Evolutionary conservation across 78 protist species (phyloP).

Genomic region (Speleostelium caveatum): DNA sequence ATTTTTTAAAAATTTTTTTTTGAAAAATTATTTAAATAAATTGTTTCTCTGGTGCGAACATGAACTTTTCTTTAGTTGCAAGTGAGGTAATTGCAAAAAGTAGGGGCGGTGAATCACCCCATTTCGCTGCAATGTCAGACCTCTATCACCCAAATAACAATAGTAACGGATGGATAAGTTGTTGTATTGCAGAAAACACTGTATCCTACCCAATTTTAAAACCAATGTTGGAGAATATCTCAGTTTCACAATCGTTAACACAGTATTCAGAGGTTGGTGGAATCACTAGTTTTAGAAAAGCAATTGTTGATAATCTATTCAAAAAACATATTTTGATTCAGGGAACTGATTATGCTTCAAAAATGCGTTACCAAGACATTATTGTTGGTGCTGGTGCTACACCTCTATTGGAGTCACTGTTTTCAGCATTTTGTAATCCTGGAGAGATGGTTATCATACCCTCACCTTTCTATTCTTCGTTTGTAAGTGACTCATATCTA

Average conservation of each 20-base stretch:
- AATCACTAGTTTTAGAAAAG: background rate
- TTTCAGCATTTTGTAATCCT: constrained; percentile 12
- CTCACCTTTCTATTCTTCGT: constrained; percentile 64
- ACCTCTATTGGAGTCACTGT: constrained; percentile 20
- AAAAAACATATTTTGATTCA: too few relatives aligned
- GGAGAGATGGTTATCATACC: constrained; percentile 43
- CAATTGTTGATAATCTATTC: background rate
- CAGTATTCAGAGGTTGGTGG: constrained; percentile 60
- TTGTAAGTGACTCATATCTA: constrained; percentile 19
- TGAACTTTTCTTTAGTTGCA: too few relatives aligned
- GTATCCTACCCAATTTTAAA: constrained; percentile 20
- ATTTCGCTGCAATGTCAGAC: too few relatives aligned
- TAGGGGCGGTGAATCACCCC: too few relatives aligned
- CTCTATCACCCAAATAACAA: constrained; percentile 4
- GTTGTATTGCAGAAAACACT: constrained; percentile 52
- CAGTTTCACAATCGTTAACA: background rate
- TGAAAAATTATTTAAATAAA: too few relatives aligned
- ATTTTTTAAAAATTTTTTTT: too few relatives aligned
- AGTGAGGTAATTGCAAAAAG: too few relatives aligned
- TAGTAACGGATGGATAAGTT: constrained; percentile 44
- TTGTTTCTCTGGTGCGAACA: too few relatives aligned
- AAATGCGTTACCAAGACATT: background rate
- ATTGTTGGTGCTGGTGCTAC: constrained; percentile 32
- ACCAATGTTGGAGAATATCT: constrained; percentile 25
- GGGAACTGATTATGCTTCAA: too few relatives aligned